Percentiles rank a stretch among this genome's conserved stretches.
Evolutionary conservation across 805 yeast species (phyloP).

Genomic region (Blastobotrys attinorum): DNA sequence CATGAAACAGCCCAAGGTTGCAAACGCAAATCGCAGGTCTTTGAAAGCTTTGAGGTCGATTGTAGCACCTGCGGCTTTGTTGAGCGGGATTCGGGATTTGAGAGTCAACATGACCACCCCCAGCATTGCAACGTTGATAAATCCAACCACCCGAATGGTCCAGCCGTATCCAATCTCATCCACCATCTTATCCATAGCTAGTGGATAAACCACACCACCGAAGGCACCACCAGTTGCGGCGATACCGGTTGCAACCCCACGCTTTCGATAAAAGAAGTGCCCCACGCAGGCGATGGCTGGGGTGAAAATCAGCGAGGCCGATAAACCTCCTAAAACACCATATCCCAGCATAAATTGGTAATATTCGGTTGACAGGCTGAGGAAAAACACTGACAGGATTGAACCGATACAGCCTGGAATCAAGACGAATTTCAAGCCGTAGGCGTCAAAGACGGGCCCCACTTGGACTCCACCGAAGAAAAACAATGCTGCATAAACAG

Average conservation of each 20-base stretch:
- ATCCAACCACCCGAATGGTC: slow-evolving; percentile 47
- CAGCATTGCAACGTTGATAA: slow-evolving; percentile 23
- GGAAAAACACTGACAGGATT: slow-evolving; percentile 43
- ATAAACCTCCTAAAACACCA: slow-evolving; percentile 44
- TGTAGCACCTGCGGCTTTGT: slow-evolving; percentile 17
- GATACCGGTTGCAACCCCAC: slow-evolving; percentile 55
- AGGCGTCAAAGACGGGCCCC: slow-evolving; percentile 50
- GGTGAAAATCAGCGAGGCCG: slow-evolving; percentile 36
- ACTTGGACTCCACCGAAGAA: slow-evolving; percentile 40
- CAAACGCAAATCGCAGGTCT: slow-evolving; percentile 24
- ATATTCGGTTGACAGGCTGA: slow-evolving; percentile 41
- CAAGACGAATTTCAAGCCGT: slow-evolving; percentile 43
- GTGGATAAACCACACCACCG: slow-evolving; percentile 58
- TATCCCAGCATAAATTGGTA: slow-evolving; percentile 55
- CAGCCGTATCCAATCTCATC: slow-evolving; percentile 48
- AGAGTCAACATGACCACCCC: slow-evolving; percentile 29
- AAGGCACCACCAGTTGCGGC: slow-evolving; percentile 60
- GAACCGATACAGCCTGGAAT: slow-evolving; percentile 38
- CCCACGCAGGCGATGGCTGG: slow-evolving; percentile 49
- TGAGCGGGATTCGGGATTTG: slow-evolving; percentile 30
- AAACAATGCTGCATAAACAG: slow-evolving; percentile 29
- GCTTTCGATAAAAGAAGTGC: slow-evolving; percentile 51
- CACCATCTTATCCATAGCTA: slow-evolving; percentile 41
- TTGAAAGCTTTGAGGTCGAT: slow-evolving; percentile 26
- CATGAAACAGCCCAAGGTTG: slow-evolving; percentile 26